phyloP scores from a whole-genome alignment of 495 filamentous ascomycete species.

The Achaetomiella virescens region DNA sequence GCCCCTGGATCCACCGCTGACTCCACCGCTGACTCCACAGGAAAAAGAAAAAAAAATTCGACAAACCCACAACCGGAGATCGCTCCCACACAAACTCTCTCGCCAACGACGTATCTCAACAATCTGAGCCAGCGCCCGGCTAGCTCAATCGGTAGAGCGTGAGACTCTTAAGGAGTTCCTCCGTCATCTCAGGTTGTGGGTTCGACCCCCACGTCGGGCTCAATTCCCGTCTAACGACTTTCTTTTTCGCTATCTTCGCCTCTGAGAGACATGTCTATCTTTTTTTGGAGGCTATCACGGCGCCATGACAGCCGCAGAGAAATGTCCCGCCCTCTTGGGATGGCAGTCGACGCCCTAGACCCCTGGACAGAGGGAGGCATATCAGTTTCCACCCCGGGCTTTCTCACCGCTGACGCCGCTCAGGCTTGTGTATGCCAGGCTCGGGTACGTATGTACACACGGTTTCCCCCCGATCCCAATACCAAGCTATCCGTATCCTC shows the following conservation, averaged over 20 bases:
- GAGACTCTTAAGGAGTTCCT: slow-evolving; percentile 59
- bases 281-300: not conserved
- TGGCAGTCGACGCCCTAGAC: too few species aligned
- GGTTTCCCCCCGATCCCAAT: too few species aligned
- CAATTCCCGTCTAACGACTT: slow-evolving; percentile 16
- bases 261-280: not conserved
- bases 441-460: too few species aligned
- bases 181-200: slow-evolving; percentile 23
- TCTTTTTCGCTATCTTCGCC: not conserved
- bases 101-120: not conserved
- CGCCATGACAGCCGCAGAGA: not conserved
- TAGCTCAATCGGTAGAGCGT: slow-evolving; percentile 84
- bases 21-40: not conserved
- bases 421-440: too few species aligned
- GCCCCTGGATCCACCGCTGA: too few species aligned
- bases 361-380: too few species aligned
- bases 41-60: slow-evolving; percentile 2
- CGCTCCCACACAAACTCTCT: not conserved
- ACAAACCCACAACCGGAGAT: not conserved
- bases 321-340: too few species aligned
- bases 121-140: slow-evolving; percentile 31
- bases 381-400: too few species aligned
- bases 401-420: too few species aligned
- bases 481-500: too few species aligned
- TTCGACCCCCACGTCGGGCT: slow-evolving; percentile 25